Evolutionary conservation across 306 rosid genomes (phyloP).

Genomic region (Neltuma alba): DNA sequence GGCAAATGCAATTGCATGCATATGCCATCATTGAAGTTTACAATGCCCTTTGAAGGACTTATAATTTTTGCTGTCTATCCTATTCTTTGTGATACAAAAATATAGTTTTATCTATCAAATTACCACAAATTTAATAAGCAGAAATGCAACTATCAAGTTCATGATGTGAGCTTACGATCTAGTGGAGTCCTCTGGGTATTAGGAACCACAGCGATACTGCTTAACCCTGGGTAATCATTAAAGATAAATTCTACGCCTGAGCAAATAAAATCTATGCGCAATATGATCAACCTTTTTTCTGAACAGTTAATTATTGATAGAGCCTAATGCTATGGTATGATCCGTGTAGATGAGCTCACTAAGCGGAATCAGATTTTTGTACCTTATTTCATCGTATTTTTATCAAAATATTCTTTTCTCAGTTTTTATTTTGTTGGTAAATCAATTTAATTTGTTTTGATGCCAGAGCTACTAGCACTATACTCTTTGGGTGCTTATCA

Average conservation of each 20-base stretch:
- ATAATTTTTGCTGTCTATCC: not conserved
- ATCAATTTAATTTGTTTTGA: too few species aligned
- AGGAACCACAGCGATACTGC: not conserved
- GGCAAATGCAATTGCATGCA: not conserved
- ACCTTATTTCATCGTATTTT: not conserved
- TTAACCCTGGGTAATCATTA: not conserved
- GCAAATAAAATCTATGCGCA: not conserved
- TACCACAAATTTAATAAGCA: not conserved
- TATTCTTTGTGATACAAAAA: not conserved
- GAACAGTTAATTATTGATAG: not conserved
- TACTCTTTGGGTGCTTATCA: not conserved
- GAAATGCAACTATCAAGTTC: conserved; percentile 1
- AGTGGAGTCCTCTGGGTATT: not conserved
- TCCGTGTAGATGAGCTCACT: not conserved
- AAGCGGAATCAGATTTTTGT: not conserved
- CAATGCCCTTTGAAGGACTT: not conserved
- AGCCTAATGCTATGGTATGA: not conserved
- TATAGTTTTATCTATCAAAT: not conserved
- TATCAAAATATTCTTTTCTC: too few species aligned
- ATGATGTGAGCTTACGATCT: conserved; percentile 12
- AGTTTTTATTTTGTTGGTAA: too few species aligned
- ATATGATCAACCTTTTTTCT: not conserved
- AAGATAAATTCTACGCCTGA: not conserved
- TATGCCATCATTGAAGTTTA: not conserved
- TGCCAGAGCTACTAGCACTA: not conserved